phyloP scores from a whole-genome alignment of 75 land plant species.

The Azolla pinnata region DNA sequence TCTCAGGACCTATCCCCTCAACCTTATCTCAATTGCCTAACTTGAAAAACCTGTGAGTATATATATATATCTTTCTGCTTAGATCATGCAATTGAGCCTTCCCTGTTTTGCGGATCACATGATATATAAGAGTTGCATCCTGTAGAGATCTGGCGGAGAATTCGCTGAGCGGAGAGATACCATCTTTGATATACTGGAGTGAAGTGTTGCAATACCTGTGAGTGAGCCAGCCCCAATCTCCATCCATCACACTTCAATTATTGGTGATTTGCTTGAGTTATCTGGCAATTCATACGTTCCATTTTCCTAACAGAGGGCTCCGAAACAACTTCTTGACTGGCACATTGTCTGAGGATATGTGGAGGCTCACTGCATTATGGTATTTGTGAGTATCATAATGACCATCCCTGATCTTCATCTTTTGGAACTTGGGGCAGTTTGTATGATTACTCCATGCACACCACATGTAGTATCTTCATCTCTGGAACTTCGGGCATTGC shows the following conservation, averaged over 20 bases:
- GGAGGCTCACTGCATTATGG: constrained; percentile 74
- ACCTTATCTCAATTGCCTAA: constrained; percentile 86
- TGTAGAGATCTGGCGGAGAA: constrained; percentile 79
- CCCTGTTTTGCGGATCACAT: no score
- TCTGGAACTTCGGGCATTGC: no score
- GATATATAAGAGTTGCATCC: no score
- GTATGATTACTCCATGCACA: no score
- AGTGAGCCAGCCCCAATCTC: constrained; percentile 17
- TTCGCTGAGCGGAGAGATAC: constrained; percentile 76
- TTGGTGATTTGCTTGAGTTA: no score
- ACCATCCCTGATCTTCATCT: no score
- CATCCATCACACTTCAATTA: no score
- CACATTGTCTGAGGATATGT: constrained; percentile 70
- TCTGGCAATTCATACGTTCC: no score
- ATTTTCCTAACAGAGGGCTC: constrained; percentile 37
- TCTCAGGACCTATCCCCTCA: constrained; percentile 80
- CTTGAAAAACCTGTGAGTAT: constrained; percentile 68
- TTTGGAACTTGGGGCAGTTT: no score
- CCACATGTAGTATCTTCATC: no score
- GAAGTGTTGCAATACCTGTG: constrained; percentile 91
- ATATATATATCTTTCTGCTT: neutral
- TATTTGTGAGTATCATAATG: constrained; percentile 71
- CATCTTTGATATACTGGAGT: constrained; percentile 91
- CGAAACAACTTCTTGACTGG: constrained; percentile 68
- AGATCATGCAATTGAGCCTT: no score